These are phyloP conservation scores for Rhinocladiella similis DNA, from an alignment of 2,329 filamentous ascomycete species.

Conservation along the genomic window DNA sequence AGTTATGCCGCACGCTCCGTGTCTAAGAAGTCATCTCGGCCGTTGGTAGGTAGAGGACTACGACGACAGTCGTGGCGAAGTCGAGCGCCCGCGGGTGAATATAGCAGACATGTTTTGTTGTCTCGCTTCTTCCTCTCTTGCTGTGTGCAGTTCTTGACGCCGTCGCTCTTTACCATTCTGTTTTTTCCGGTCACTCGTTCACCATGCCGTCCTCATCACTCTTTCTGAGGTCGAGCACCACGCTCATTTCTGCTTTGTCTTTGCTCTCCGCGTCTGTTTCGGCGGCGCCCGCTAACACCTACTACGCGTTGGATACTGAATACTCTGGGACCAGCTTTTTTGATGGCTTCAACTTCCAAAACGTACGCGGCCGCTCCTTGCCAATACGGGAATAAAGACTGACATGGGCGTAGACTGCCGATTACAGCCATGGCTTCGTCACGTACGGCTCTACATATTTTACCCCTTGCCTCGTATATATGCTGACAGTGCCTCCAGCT, in stretches of 20 bases:
- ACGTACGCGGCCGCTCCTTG: conserved; percentile 21
- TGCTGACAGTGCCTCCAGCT: conserved; percentile 31
- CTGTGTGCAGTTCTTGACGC: conserved; percentile 14
- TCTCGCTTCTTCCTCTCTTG: conserved; percentile 1
- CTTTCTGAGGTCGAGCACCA: conserved; percentile 32
- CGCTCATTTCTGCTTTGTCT: conserved; percentile 29
- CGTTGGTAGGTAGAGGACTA: neutral
- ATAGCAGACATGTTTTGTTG: neutral
- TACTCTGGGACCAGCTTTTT: conserved; percentile 52
- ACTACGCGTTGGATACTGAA: conserved; percentile 36
- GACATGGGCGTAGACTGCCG: conserved; percentile 31
- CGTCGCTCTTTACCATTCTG: conserved; percentile 6
- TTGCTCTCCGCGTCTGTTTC: conserved; percentile 24
- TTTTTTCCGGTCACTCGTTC: conserved; percentile 24
- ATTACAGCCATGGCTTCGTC: conserved; percentile 53
- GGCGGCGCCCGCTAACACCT: conserved; percentile 9
- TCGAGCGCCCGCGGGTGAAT: neutral
- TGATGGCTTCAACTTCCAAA: conserved; percentile 50
- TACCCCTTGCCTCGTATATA: neutral
- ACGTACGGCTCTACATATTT: conserved; percentile 25
- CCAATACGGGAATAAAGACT: neutral
- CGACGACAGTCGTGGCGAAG: neutral
- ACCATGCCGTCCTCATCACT: conserved; percentile 31
- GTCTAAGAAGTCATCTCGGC: neutral
- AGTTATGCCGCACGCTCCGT: neutral